These are phyloP conservation scores for Pythium phragmitis DNA, from an alignment of 352 stramenopile genomes.

Conservation along the genomic window DNA sequence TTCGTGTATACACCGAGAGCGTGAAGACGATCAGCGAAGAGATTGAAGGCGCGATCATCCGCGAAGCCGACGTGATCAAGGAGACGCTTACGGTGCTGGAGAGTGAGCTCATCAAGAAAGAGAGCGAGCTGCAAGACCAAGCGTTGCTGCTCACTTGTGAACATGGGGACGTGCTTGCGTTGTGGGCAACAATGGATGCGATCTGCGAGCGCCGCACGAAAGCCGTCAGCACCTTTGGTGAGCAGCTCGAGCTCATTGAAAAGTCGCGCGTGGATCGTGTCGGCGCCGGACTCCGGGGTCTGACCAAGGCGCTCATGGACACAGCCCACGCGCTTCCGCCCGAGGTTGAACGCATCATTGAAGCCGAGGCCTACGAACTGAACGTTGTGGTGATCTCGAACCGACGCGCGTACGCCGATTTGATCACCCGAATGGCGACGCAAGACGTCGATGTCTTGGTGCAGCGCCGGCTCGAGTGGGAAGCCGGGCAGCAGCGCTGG, in stretches of 20 bases:
- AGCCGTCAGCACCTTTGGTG: constrained; percentile 41
- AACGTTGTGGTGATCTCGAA: constrained; percentile 87
- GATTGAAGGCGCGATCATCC: constrained; percentile 56
- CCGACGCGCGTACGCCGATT: constrained; percentile 64
- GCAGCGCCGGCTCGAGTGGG: constrained; percentile 55
- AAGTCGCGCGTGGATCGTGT: constrained; percentile 44
- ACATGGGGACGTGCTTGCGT: constrained; percentile 35
- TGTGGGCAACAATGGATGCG: constrained; percentile 43
- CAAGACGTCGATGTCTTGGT: constrained; percentile 71
- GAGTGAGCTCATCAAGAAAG: constrained; percentile 21
- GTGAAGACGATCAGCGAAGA: constrained; percentile 65
- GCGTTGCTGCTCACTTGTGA: constrained; percentile 38
- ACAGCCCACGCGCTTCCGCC: constrained; percentile 55
- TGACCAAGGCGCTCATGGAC: constrained; percentile 67
- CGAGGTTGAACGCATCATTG: constrained; percentile 76
- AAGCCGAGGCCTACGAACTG: constrained; percentile 69
- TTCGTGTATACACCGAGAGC: constrained; percentile 41
- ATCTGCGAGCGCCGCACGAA: constrained; percentile 47
- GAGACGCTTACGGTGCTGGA: constrained; percentile 46
- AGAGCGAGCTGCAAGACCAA: constrained; percentile 32
- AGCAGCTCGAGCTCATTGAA: constrained; percentile 53
- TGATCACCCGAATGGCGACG: constrained; percentile 63
- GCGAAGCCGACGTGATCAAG: constrained; percentile 56
- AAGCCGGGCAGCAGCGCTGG: constrained; percentile 61
- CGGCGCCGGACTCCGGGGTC: constrained; percentile 32